Evolutionary conservation across 1,139 yeast species (phyloP), one percentile per base, ranked within the genome.

Genomic region (Sugiyamaella neomexicana): DNA sequence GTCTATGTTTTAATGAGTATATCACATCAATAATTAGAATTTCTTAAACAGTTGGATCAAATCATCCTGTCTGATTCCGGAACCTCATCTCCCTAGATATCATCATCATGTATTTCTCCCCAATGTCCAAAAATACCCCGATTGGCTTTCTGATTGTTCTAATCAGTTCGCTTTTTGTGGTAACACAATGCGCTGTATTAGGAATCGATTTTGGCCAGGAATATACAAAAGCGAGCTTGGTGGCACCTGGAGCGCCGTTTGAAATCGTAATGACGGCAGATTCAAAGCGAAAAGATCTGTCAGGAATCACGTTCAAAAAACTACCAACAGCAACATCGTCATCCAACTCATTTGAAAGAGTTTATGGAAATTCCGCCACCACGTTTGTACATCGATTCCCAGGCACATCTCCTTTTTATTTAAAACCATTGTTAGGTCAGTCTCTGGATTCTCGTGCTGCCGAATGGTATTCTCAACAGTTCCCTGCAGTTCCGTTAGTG

Each of bases 181-280:
- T 38, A 20, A 20, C 25, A 45, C 32, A 47, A 53, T 49, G 57
- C 7, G 95, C 96, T 2, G 80, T 93, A 15, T 73, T 93, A 50
- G 98, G 97, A 27, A 76, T 93, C 46, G 99, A 93, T 69, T 85
- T 80, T 67, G 99, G 99, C 53, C 86, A 88, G 57, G 95, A 90
- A 66, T 87, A 78, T 75, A 82, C 93, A 37, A 93, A 95, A 69
- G 89, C 96, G 1, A 89, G 86, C 50, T 75, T 93, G 52, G 86
- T 95, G 47, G 97, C 97, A 0, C 98, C 98, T 0, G 89, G 91
- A 8, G 82, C 90, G 31, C 86, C 91, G 16, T 85, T 90, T 68
- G 99, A 93, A 65, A 80, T 93, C 48, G 86, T 93, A 10, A 74
- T 93, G 57, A 89, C 97, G 3, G 86, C 89, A 41, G 98, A 93